Evolutionary conservation across 768 basidiomycete genomes (phyloP).

Genomic region (Tricholomella constricta): DNA sequence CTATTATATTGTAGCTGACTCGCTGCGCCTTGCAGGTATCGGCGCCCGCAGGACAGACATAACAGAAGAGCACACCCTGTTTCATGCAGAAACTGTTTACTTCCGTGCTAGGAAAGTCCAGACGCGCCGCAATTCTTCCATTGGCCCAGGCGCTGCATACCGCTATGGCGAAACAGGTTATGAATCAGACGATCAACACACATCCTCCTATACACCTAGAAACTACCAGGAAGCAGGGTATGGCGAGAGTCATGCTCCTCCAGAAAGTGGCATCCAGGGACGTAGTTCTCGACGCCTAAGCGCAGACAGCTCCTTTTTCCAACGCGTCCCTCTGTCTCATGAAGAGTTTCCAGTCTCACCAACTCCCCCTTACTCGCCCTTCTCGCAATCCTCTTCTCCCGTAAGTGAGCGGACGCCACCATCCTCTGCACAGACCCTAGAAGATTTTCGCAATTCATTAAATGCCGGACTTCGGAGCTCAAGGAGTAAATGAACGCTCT

Average conservation of each 20-base stretch:
- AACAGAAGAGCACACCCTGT: constrained; percentile 74
- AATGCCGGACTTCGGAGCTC: constrained; percentile 27
- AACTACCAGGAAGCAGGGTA: constrained; percentile 6
- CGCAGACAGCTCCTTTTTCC: constrained; percentile 36
- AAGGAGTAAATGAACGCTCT: constrained; percentile 18
- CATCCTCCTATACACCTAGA: constrained; percentile 14
- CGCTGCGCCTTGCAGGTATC: constrained; percentile 40
- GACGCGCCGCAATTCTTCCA: constrained; percentile 40
- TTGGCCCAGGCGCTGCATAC: constrained; percentile 49
- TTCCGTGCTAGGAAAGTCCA: constrained; percentile 59
- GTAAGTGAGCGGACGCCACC: not conserved
- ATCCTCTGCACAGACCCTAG: constrained; percentile 35
- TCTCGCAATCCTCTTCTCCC: constrained; percentile 19
- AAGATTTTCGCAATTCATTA: constrained; percentile 40
- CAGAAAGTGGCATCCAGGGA: not conserved
- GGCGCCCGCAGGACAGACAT: constrained; percentile 77
- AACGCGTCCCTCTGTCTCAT: constrained; percentile 33
- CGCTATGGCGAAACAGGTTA: constrained; percentile 31
- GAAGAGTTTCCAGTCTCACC: constrained; percentile 30
- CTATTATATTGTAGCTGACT: not conserved
- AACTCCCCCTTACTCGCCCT: constrained; percentile 41
- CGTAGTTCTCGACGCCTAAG: constrained; percentile 28
- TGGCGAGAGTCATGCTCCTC: constrained; percentile 4
- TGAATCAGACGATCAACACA: constrained; percentile 25
- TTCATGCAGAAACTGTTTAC: constrained; percentile 69